These are phyloP conservation scores for Nevesoporus exiguus DNA, from an alignment of 768 basidiomycete species.

Conservation along the genomic window DNA sequence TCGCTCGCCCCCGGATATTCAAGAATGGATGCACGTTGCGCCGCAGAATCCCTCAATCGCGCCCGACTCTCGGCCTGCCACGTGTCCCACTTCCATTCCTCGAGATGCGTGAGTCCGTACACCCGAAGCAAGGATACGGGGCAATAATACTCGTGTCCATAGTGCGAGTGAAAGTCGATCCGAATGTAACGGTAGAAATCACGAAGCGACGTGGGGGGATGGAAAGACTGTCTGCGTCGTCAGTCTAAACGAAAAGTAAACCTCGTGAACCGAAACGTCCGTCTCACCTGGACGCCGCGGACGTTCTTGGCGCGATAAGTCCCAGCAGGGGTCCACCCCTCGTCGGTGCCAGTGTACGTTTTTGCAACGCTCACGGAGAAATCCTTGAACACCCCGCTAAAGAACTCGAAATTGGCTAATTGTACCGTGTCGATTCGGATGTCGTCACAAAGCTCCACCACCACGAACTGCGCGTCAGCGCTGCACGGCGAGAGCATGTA, in stretches of 20 bases:
- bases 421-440: slow-evolving; percentile 96
- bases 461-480: slow-evolving; percentile 64
- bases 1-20: slow-evolving; percentile 19
- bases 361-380: slow-evolving; percentile 86
- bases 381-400: slow-evolving; percentile 93
- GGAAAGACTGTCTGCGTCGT: slow-evolving; percentile 56
- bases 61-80: slow-evolving; percentile 71
- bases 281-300: slow-evolving; percentile 81
- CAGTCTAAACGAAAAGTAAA: background rate
- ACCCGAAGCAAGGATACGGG: slow-evolving; percentile 90
- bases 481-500: slow-evolving; percentile 97
- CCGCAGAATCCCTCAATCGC: slow-evolving; percentile 35
- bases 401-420: slow-evolving; percentile 96
- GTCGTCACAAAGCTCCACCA: slow-evolving; percentile 97
- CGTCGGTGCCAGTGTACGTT: slow-evolving; percentile 58
- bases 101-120: slow-evolving; percentile 94
- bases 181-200: slow-evolving; percentile 94
- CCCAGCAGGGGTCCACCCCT: slow-evolving; percentile 72
- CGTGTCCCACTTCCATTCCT: slow-evolving; percentile 90
- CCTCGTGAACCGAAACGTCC: slow-evolving; percentile 19
- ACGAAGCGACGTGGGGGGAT: slow-evolving; percentile 63
- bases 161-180: slow-evolving; percentile 90
- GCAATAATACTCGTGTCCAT: slow-evolving; percentile 95
- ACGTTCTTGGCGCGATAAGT: slow-evolving; percentile 85
- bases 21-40: slow-evolving; percentile 15